Conservation (phyloP, 805 yeast species). For the Lachancea sp. region DNA sequence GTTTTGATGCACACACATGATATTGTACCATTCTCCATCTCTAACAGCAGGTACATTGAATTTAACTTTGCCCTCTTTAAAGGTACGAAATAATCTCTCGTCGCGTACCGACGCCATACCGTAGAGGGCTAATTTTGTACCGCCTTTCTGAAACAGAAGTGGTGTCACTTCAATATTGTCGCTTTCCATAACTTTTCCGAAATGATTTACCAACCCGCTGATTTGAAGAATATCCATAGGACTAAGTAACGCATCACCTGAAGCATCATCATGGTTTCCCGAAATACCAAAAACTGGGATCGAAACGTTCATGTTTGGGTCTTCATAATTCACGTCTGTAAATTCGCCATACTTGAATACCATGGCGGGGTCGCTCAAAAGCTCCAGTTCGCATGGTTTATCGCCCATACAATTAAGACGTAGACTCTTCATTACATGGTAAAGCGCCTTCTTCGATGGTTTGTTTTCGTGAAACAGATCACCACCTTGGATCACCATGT, state of each 20-base stretch:
- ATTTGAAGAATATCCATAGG: conserved; percentile 82
- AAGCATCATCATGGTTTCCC: conserved; percentile 96
- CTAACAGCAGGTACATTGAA: conserved; percentile 63
- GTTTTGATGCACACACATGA: conserved; percentile 88
- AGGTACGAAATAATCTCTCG: conserved; percentile 76
- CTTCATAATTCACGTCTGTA: conserved; percentile 77
- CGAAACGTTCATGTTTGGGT: conserved; percentile 81
- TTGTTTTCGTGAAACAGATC: conserved; percentile 88
- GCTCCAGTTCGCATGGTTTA: conserved; percentile 76
- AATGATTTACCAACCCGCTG: conserved; percentile 80
- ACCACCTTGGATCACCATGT: conserved; percentile 87
- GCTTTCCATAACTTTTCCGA: conserved; percentile 72
- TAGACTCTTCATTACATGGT: conserved; percentile 68
- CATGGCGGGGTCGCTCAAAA: conserved; percentile 69
- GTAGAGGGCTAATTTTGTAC: conserved; percentile 74
- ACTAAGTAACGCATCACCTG: conserved; percentile 74
- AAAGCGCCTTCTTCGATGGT: conserved; percentile 81
- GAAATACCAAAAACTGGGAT: conserved; percentile 88
- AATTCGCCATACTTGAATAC: conserved; percentile 55
- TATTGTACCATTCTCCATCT: conserved; percentile 69
- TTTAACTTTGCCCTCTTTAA: conserved; percentile 71
- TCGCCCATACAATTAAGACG: conserved; percentile 75
- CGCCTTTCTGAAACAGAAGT: conserved; percentile 72
- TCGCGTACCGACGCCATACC: conserved; percentile 88
- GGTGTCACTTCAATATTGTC: conserved; percentile 74